Conservation (phyloP, 371 early-diverging fungal genomes). For the Mucor velutinosus region DNA sequence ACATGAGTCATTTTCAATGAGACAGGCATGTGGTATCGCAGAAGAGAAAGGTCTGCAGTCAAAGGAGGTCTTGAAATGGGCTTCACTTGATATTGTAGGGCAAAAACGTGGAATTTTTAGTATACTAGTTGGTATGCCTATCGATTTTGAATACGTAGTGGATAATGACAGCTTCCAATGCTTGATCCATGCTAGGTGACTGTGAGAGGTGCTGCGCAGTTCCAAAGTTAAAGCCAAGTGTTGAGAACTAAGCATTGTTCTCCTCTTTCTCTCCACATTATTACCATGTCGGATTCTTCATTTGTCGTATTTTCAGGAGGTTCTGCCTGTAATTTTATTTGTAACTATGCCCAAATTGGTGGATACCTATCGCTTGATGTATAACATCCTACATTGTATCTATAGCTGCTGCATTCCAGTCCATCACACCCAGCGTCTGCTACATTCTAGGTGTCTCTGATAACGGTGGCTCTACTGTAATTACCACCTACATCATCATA, state of each 20-base stretch:
- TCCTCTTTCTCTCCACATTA: background rate
- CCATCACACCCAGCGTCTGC: constrained; percentile 60
- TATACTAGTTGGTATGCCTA: background rate
- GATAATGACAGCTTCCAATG: background rate
- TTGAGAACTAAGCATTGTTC: background rate
- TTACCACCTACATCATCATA: background rate
- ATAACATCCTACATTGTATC: background rate
- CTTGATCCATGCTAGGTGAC: background rate
- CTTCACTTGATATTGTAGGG: too few species aligned
- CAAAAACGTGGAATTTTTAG: too few species aligned
- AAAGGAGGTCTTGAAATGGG: too few species aligned
- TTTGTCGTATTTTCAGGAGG: constrained; percentile 74
- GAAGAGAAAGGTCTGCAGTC: too few species aligned
- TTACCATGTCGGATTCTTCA: constrained; percentile 14
- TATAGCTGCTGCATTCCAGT: constrained; percentile 51
- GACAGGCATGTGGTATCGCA: too few species aligned
- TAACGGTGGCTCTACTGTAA: constrained; percentile 67
- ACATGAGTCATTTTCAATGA: too few species aligned
- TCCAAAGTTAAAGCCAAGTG: background rate
- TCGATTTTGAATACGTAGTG: background rate
- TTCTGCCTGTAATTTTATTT: constrained; percentile 68
- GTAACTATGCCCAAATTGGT: constrained; percentile 2
- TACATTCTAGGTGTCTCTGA: constrained; percentile 76
- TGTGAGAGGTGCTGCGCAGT: background rate
- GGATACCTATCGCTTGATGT: background rate